A percentile compares a stretch with the other conserved stretches of the same genome.
phyloP scores from a whole-genome alignment of 1,284 basidiomycete species.

The Ganoderma lingzhi region DNA sequence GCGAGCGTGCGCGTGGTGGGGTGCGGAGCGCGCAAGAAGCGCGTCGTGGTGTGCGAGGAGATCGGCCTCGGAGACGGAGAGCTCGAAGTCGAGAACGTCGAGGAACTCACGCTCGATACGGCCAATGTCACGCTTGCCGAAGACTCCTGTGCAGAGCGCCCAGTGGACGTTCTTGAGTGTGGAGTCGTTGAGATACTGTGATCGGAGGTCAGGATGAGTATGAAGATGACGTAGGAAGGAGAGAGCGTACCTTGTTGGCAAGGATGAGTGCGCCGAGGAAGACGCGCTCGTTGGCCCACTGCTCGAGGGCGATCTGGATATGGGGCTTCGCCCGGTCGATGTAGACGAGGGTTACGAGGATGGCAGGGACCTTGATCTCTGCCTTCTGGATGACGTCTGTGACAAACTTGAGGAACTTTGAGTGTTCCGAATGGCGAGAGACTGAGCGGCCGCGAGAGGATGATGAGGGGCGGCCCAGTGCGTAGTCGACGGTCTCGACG shows the following conservation, averaged over 20 bases:
- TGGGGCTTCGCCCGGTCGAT: constrained; percentile 76
- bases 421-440: constrained; percentile 57
- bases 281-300: constrained; percentile 82
- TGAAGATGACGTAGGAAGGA: constrained; percentile 23
- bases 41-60: constrained; percentile 67
- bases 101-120: constrained; percentile 82
- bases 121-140: constrained; percentile 79
- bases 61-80: constrained; percentile 68
- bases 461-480: constrained; percentile 67
- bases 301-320: constrained; percentile 76
- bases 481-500: constrained; percentile 75
- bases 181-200: constrained; percentile 75
- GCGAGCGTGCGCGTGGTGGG: constrained; percentile 26
- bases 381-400: constrained; percentile 71
- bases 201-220: constrained; percentile 30
- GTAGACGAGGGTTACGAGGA: constrained; percentile 74
- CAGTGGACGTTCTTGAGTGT: constrained; percentile 82
- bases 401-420: constrained; percentile 67
- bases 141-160: constrained; percentile 80
- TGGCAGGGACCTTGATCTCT: constrained; percentile 68
- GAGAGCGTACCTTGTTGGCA: constrained; percentile 69
- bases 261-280: constrained; percentile 77
- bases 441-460: constrained; percentile 56
- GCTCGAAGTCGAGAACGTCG: constrained; percentile 77
- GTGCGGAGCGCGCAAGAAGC: constrained; percentile 49